Conservation (phyloP, 1,139 yeast genomes). For the Blastobotrys petasosporus region DNA sequence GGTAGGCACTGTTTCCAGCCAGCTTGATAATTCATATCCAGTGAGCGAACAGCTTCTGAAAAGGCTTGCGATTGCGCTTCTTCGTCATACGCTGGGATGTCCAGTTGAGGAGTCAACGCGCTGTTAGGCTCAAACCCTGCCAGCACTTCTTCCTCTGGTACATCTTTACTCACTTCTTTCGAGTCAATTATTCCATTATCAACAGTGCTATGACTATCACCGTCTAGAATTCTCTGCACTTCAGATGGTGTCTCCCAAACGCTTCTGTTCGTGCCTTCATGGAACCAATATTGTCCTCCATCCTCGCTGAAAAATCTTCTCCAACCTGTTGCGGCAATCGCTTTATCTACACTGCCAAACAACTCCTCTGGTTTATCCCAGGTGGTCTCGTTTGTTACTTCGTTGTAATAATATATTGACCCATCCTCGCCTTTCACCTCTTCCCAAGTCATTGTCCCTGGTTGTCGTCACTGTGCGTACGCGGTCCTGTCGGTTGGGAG, state of each 20-base stretch:
- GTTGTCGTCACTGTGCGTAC: neutral
- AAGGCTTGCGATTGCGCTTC: too few relatives aligned
- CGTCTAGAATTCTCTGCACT: slow-evolving; percentile 15
- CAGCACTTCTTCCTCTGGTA: neutral
- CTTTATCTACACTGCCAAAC: slow-evolving; percentile 32
- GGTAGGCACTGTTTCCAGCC: too few relatives aligned
- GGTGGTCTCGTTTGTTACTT: slow-evolving; percentile 59
- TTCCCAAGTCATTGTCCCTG: slow-evolving; percentile 46
- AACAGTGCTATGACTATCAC: neutral
- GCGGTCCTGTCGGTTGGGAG: neutral
- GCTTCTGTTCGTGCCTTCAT: slow-evolving; percentile 57
- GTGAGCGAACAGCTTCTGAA: too few relatives aligned
- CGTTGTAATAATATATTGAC: slow-evolving; percentile 63
- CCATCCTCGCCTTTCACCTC: slow-evolving; percentile 61
- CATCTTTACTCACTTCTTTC: neutral
- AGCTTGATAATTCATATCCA: too few relatives aligned
- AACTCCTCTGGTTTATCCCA: slow-evolving; percentile 75
- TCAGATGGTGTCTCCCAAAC: slow-evolving; percentile 74
- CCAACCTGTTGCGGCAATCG: slow-evolving; percentile 50
- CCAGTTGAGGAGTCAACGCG: too few relatives aligned
- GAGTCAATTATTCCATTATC: neutral
- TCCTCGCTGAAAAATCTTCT: slow-evolving; percentile 57
- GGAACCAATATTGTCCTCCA: slow-evolving; percentile 68
- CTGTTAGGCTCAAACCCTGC: too few relatives aligned
- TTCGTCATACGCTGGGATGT: too few relatives aligned